A percentile compares a stretch with the other conserved stretches of the same genome.
Conservation (phyloP, 176 grass and related monocot species). For the Oryza meyeriana region DNA sequence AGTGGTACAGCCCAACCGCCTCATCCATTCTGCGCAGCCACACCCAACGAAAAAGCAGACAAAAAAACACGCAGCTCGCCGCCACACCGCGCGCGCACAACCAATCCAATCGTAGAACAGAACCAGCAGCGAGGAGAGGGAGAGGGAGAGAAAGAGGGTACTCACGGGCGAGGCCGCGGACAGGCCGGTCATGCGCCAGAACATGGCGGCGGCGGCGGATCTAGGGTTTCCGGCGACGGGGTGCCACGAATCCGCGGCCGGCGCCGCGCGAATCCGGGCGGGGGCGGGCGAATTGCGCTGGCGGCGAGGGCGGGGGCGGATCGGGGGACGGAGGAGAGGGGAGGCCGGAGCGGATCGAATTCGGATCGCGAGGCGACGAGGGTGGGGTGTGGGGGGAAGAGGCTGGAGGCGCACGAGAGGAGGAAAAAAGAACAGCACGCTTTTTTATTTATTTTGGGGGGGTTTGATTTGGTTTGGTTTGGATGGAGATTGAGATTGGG, state of each 20-base stretch:
- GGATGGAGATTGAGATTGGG: not conserved
- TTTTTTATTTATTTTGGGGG: conserved; percentile 22
- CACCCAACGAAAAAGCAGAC: not conserved
- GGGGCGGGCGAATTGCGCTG: conserved; percentile 6
- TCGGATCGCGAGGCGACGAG: conserved; percentile 35
- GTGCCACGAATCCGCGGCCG: conserved; percentile 20
- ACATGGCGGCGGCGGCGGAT: conserved; percentile 53
- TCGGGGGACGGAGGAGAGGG: conserved; percentile 1
- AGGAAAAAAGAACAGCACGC: conserved; percentile 57
- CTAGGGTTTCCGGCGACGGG: conserved; percentile 43
- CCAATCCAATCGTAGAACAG: not conserved
- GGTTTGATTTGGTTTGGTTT: conserved; percentile 32
- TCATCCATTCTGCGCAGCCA: conserved; percentile 17
- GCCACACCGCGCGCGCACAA: not conserved
- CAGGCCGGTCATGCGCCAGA: conserved; percentile 64
- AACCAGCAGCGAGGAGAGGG: not conserved
- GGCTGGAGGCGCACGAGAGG: conserved; percentile 33
- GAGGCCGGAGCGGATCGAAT: conserved; percentile 41
- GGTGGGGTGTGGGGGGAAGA: not conserved
- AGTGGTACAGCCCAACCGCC: conserved; percentile 23
- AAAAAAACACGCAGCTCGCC: conserved; percentile 16
- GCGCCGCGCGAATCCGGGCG: conserved; percentile 27
- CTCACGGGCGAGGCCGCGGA: conserved; percentile 66
- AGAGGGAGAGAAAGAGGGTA: not conserved
- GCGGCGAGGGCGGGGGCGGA: conserved; percentile 21